phyloP scores from a whole-genome alignment of 2,329 filamentous ascomycete species.

The Chaetomiaceae sp. region DNA sequence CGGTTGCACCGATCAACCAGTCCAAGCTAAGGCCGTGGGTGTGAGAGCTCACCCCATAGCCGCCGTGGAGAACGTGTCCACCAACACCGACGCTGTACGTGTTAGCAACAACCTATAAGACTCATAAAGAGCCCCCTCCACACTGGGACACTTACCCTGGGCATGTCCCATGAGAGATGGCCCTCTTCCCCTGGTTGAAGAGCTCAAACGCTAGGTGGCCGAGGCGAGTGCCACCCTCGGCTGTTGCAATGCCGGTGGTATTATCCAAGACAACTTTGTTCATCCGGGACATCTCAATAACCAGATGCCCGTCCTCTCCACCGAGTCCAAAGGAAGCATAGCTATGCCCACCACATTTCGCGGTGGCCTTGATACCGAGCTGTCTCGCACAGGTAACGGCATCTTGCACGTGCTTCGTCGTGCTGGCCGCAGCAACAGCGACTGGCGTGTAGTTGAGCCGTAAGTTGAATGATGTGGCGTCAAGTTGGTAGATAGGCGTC shows the following conservation, averaged over 20 bases:
- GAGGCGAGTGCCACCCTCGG: slow-evolving; percentile 47
- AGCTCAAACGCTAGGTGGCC: slow-evolving; percentile 43
- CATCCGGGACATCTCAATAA: slow-evolving; percentile 44
- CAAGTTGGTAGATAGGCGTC: slow-evolving; percentile 32
- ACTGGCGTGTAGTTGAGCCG: slow-evolving; percentile 37
- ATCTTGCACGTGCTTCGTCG: slow-evolving; percentile 41
- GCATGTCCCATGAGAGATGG: slow-evolving; percentile 50
- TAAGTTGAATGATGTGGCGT: slow-evolving; percentile 33
- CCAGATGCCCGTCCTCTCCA: slow-evolving; percentile 45
- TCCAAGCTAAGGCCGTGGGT: slow-evolving; percentile 35
- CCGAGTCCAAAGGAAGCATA: slow-evolving; percentile 48
- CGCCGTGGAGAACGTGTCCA: slow-evolving; percentile 39
- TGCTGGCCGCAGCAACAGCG: slow-evolving; percentile 42
- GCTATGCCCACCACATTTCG: slow-evolving; percentile 49
- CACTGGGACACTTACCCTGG: slow-evolving; percentile 39
- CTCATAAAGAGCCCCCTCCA: no score
- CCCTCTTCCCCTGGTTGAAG: slow-evolving; percentile 36
- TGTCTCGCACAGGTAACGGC: slow-evolving; percentile 43
- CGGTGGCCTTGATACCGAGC: slow-evolving; percentile 43
- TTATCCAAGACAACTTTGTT: slow-evolving; percentile 40
- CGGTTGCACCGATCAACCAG: slow-evolving; percentile 34
- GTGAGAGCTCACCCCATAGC: slow-evolving; percentile 37
- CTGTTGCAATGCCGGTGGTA: slow-evolving; percentile 37
- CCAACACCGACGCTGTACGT: slow-evolving; percentile 35
- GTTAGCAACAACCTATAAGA: no score